Conservation (phyloP, 768 basidiomycete species). For the Tricholoma furcatifolium region DNA sequence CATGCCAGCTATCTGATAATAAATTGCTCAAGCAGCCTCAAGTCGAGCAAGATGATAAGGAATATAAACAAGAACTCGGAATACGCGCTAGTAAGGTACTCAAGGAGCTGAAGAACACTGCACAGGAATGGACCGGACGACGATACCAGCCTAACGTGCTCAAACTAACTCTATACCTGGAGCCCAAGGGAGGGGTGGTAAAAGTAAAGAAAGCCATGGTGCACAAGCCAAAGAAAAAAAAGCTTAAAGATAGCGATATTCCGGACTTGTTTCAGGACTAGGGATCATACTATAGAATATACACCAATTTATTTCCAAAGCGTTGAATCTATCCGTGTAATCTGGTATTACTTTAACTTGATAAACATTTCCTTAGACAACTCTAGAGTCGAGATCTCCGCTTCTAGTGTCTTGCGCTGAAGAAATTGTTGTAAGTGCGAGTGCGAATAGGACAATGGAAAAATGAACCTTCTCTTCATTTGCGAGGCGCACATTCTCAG, state of each 20-base stretch:
- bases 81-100: not conserved
- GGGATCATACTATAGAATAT: not conserved
- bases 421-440: conserved; percentile 5
- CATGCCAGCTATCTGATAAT: not conserved
- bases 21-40: not conserved
- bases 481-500: conserved; percentile 65
- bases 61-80: not conserved
- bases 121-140: not conserved
- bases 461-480: conserved; percentile 81
- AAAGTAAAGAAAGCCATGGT: not conserved
- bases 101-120: not conserved
- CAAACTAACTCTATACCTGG: conserved; percentile 4
- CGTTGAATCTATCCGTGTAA: too few species aligned
- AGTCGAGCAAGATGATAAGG: not conserved
- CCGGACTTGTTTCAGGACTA: conserved; percentile 11
- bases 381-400: conserved; percentile 74
- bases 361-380: conserved; percentile 75
- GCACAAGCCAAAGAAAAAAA: conserved; percentile 13
- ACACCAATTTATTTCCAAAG: too few species aligned
- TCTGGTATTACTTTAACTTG: conserved; percentile 43
- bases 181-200: not conserved
- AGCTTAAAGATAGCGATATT: not conserved
- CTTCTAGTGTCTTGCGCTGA: conserved; percentile 75
- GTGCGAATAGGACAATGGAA: not conserved
- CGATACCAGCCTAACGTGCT: not conserved